A percentile compares a stretch with the other conserved stretches of the same genome.
phyloP scores from a whole-genome alignment of 331 rosid species.

The Ulmus americana region DNA sequence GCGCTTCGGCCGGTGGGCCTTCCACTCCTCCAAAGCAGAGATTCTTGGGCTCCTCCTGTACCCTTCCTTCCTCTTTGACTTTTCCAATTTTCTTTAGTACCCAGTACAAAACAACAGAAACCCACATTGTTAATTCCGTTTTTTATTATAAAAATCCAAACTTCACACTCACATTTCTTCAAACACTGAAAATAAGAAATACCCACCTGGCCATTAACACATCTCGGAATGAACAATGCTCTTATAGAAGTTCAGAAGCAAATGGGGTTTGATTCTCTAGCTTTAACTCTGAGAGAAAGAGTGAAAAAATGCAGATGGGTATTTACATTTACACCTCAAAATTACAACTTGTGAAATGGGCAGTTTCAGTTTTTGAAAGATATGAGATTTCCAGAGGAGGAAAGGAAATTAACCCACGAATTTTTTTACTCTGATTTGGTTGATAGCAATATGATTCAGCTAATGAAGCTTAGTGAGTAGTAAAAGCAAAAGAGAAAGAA shows the following conservation, averaged over 20 bases:
- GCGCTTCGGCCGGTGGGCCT: conserved; percentile 10
- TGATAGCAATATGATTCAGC: neutral
- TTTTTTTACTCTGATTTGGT: conserved; percentile 5
- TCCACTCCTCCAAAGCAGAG: conserved; percentile 33
- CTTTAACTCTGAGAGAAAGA: conserved; percentile 11
- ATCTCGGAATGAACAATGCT: conserved; percentile 5
- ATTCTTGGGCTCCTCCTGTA: conserved; percentile 53
- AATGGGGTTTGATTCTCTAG: neutral
- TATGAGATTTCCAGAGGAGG: conserved; percentile 28
- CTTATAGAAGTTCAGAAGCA: neutral
- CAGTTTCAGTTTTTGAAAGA: conserved; percentile 33
- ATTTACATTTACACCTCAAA: neutral
- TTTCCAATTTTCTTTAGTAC: conserved; percentile 27
- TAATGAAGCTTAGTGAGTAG: neutral
- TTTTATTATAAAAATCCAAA: neutral
- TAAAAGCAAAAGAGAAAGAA: neutral
- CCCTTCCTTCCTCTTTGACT: conserved; percentile 31
- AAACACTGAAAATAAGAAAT: neutral
- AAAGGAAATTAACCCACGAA: conserved; percentile 9
- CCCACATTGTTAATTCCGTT: conserved; percentile 19
- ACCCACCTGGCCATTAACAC: conserved; percentile 44
- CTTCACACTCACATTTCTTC: neutral
- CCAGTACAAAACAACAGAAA: conserved; percentile 3
- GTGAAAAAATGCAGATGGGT: neutral
- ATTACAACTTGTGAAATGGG: conserved; percentile 2